Evolutionary conservation across 768 basidiomycete species (phyloP).

Genomic region (Rhodotorula babjevae): DNA sequence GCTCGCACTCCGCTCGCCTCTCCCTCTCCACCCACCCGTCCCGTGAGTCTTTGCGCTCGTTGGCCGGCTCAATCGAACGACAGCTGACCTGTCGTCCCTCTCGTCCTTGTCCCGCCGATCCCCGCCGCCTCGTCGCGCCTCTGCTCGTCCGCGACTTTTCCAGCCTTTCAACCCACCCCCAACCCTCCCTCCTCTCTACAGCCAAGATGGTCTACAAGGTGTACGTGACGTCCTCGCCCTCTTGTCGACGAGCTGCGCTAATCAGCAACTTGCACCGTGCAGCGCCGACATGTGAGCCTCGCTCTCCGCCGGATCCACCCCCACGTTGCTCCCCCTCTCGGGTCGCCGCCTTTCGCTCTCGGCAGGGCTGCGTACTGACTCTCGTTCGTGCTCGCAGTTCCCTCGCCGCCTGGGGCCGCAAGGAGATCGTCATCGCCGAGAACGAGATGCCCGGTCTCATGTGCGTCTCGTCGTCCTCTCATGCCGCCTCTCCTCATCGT

Average conservation of each 20-base stretch:
- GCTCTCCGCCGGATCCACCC: background rate
- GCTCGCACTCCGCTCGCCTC: background rate
- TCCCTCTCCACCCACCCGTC: background rate
- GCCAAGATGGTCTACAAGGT: conserved; percentile 35
- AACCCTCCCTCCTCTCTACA: background rate
- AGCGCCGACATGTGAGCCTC: conserved; percentile 37
- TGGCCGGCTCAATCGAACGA: background rate
- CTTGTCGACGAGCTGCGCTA: no score
- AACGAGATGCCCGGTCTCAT: conserved; percentile 49
- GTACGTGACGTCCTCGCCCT: conserved; percentile 4
- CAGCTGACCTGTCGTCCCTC: background rate
- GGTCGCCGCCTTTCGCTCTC: background rate
- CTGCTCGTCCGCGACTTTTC: background rate
- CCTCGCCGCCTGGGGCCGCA: conserved; percentile 98
- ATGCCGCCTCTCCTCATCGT: background rate
- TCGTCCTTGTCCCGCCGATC: background rate
- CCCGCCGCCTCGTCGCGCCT: background rate
- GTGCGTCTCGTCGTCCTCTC: conserved; percentile 10
- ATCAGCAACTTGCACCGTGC: background rate
- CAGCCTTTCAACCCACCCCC: background rate
- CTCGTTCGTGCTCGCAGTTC: conserved; percentile 57
- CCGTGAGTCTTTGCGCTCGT: background rate
- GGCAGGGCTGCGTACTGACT: conserved; percentile 59
- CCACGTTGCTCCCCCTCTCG: background rate
- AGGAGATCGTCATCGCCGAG: conserved; percentile 99